Conservation (phyloP, 2,329 filamentous ascomycete species). For the Cladophialophora bantiana region DNA sequence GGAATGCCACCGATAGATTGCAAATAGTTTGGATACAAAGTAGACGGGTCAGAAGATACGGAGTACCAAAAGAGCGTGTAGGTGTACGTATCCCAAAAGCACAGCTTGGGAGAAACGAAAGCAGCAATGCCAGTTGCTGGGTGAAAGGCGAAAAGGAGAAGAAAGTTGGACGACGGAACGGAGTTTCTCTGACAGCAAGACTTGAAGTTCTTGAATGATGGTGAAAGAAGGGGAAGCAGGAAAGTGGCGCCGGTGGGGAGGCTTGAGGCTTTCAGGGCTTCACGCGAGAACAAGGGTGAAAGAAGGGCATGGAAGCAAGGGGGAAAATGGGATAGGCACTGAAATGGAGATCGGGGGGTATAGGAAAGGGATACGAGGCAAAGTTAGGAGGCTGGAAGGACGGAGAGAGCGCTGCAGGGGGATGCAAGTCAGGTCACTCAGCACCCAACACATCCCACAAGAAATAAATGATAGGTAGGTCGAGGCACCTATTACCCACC, state of each 20-base stretch:
- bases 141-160: constrained; percentile 4
- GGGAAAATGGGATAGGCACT: neutral
- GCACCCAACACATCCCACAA: neutral
- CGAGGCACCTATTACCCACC: too few species aligned
- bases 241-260: neutral
- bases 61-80: constrained; percentile 20
- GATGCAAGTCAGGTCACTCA: neutral
- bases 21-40: constrained; percentile 17
- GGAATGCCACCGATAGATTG: constrained; percentile 28
- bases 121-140: constrained; percentile 24
- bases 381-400: neutral
- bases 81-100: neutral
- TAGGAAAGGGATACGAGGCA: neutral
- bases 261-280: neutral
- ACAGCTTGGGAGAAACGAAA: constrained; percentile 12
- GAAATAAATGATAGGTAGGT: too few species aligned
- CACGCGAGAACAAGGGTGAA: neutral
- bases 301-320: neutral
- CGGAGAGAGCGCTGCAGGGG: neutral
- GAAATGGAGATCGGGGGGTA: neutral
- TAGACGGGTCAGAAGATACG: constrained; percentile 11
- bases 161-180: constrained; percentile 13
- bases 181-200: constrained; percentile 9
- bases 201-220: constrained; percentile 22
- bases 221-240: constrained; percentile 18